phyloP scores from a whole-genome alignment of 495 filamentous ascomycete species.

The Podospora pseudoanserina region DNA sequence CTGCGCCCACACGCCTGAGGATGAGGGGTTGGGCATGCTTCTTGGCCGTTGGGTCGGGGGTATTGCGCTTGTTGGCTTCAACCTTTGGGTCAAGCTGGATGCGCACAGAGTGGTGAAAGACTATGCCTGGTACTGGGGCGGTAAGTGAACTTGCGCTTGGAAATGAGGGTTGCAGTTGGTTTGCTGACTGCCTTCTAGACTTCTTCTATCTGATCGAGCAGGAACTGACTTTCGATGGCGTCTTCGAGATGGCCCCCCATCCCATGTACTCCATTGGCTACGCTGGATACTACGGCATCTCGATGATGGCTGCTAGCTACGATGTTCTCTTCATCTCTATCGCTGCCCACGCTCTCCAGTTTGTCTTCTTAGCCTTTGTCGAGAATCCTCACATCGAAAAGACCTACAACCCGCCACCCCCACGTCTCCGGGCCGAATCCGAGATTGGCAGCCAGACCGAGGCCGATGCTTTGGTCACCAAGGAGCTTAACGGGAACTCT shows the following conservation, averaged over 20 bases:
- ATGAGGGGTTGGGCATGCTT: slow-evolving; percentile 67
- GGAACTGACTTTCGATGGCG: slow-evolving; percentile 95
- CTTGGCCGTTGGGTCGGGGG: slow-evolving; percentile 77
- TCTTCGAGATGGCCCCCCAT: slow-evolving; percentile 98
- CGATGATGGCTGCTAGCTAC: slow-evolving; percentile 97
- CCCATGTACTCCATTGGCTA: slow-evolving; percentile 99
- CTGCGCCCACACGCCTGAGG: slow-evolving; percentile 68
- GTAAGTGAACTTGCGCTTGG: slow-evolving; percentile 21
- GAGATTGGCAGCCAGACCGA: slow-evolving; percentile 37
- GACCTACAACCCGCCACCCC: slow-evolving; percentile 88
- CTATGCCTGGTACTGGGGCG: slow-evolving; percentile 98
- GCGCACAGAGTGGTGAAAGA: slow-evolving; percentile 98
- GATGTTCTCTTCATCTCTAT: slow-evolving; percentile 95
- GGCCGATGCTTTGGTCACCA: slow-evolving; percentile 14
- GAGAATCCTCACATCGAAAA: slow-evolving; percentile 99
- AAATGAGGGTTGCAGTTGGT: no score
- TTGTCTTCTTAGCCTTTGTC: slow-evolving; percentile 81
- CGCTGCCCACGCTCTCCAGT: slow-evolving; percentile 89
- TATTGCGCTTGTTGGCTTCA: slow-evolving; percentile 80
- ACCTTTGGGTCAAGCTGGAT: slow-evolving; percentile 98
- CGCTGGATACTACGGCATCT: slow-evolving; percentile 96
- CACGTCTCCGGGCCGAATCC: slow-evolving; percentile 54
- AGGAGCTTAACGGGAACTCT: slow-evolving; percentile 6
- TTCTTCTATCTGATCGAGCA: slow-evolving; percentile 99
- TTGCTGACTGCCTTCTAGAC: slow-evolving; percentile 44